phyloP scores from a whole-genome alignment of 2,329 filamentous ascomycete species.

The Malbranchea cinnamomea region DNA sequence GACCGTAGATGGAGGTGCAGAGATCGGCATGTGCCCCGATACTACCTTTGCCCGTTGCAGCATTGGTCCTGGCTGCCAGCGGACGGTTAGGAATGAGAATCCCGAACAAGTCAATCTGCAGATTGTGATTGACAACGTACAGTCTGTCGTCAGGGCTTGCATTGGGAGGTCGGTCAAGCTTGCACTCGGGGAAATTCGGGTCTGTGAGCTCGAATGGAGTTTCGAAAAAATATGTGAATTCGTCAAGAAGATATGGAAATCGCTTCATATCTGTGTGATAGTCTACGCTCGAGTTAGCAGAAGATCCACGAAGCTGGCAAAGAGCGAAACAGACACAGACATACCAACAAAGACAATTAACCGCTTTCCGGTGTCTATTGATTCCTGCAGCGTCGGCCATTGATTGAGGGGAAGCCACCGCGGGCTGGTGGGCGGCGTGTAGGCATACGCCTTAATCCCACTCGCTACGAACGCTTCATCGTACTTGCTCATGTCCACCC shows the following conservation, averaged over 20 bases:
- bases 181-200: constrained; percentile 27
- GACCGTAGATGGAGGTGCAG: constrained; percentile 25
- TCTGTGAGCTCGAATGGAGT: constrained; percentile 30
- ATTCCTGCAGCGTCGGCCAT: constrained; percentile 29
- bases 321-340: not conserved
- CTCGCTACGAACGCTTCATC: constrained; percentile 18
- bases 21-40: constrained; percentile 28
- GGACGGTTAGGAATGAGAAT: constrained; percentile 29
- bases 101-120: constrained; percentile 28
- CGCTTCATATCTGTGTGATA: constrained; percentile 24
- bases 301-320: not conserved
- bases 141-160: constrained; percentile 25
- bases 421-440: constrained; percentile 20
- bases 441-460: constrained; percentile 22
- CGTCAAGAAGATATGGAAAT: constrained; percentile 29
- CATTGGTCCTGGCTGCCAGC: constrained; percentile 27
- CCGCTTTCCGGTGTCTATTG: constrained; percentile 28
- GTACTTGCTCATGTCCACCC: constrained; percentile 18
- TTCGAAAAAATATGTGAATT: constrained; percentile 33
- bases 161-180: constrained; percentile 29
- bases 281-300: constrained; percentile 15
- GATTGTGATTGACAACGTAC: constrained; percentile 36
- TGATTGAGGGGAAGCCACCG: constrained; percentile 17
- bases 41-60: constrained; percentile 26
- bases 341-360: constrained; percentile 30